phyloP scores from a whole-genome alignment of 257 asterid genomes.

The Rehmannia glutinosa region DNA sequence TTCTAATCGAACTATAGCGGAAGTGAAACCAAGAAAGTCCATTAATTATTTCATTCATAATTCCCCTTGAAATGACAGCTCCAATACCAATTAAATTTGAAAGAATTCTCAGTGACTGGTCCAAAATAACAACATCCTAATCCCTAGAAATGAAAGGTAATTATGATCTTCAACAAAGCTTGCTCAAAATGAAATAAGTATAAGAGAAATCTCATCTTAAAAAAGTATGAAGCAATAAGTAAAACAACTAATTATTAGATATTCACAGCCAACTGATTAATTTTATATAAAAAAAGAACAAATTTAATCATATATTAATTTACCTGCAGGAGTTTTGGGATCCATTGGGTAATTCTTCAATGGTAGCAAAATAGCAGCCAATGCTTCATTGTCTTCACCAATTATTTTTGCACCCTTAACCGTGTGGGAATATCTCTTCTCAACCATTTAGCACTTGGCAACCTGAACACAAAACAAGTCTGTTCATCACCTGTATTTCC shows the following conservation, averaged over 20 bases:
- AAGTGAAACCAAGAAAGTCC: constrained; percentile 64
- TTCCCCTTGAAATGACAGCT: constrained; percentile 64
- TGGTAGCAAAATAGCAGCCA: constrained; percentile 73
- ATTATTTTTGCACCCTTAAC: constrained; percentile 84
- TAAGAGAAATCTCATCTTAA: neutral
- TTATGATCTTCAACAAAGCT: neutral
- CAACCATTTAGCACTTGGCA: constrained; percentile 75
- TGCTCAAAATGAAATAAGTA: neutral
- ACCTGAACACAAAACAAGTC: constrained; percentile 44
- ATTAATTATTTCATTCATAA: constrained; percentile 61
- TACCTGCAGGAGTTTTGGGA: constrained; percentile 59
- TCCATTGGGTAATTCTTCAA: constrained; percentile 49
- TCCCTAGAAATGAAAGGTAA: constrained; percentile 47
- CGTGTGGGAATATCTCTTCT: constrained; percentile 76
- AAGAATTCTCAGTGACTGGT: constrained; percentile 84
- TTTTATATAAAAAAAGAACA: neutral
- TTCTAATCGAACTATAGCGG: constrained; percentile 43
- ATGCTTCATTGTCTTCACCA: constrained; percentile 85
- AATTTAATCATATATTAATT: neutral
- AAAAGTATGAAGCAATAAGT: neutral
- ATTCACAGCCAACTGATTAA: neutral
- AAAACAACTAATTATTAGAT: neutral
- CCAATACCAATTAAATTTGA: constrained; percentile 77
- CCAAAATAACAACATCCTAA: constrained; percentile 50
- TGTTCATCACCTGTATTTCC: neutral